Base-by-base conservation (phyloP, 202 grass and related monocot species). In the Digitaria exilis region DNA sequence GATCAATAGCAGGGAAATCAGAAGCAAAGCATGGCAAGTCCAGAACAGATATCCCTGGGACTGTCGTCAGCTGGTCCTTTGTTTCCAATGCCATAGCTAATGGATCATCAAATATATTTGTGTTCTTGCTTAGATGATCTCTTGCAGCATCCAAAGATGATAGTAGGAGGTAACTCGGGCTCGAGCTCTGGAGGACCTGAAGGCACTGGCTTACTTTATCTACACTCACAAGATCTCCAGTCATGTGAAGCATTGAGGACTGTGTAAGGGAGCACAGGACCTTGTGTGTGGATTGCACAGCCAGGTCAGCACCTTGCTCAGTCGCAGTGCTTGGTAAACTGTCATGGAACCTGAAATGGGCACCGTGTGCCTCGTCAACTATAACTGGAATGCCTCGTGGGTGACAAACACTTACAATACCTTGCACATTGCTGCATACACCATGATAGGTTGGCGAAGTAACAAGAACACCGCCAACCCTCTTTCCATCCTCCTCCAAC, bases 371-470 rank as follows among this genome's bases (percentile, higher is more conserved):
- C 75, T 98, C 96, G 0, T 98, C 92, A 52, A 92, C 88, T 65
- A 98, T 98, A 45, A 95, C 89, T 0, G 96, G 89, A 76, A 98
- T 93, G 75, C 26, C 49, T 84, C 61, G 82, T 3, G 64, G 73
- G 28, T 86, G 92, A 35, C 92, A 98, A 46, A 93, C 30, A 37
- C 74, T 44, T 4, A 73, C 74, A 46, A 95, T 93, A 29, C 88
- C 84, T 86, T 82, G 73, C 71, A 90, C 62, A 87, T 98, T 54
- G 84, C 86, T 91, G 85, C 92, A 98, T 84, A 98, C 82, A 18
- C 92, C 92, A 80, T 93, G 92, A 73, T 98, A 98, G 37, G 92
- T 98, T 51, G 96, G 92, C 18, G 95, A 93, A 39, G 92, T 93
- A 63, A 98, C 80, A 68, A 98, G 72, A 85, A 91, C 92, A 65